A percentile compares a stretch with the other conserved stretches of the same genome.
Conservation (phyloP, 1,139 yeast species). For the Magnusiomyces tetraspermus region DNA sequence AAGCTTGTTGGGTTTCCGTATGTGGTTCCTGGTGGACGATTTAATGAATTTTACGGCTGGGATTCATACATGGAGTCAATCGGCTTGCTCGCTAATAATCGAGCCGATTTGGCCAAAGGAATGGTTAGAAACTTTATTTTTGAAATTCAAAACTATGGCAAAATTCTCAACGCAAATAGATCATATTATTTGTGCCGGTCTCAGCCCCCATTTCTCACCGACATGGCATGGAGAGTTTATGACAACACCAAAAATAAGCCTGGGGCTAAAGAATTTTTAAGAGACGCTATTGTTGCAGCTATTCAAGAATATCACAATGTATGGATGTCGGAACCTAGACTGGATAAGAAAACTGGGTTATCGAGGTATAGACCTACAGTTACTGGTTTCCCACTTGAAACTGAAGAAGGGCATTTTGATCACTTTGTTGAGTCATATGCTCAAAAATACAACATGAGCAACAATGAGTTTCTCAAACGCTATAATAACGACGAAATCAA, state of each 20-base stretch:
- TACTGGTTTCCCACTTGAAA: slow-evolving; percentile 89
- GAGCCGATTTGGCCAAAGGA: slow-evolving; percentile 66
- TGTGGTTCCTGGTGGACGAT: slow-evolving; percentile 95
- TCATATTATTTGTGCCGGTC: slow-evolving; percentile 86
- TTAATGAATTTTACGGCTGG: slow-evolving; percentile 97
- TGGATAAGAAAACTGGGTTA: slow-evolving; percentile 66
- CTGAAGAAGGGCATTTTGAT: slow-evolving; percentile 83
- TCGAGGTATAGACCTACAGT: slow-evolving; percentile 92
- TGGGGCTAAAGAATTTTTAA: slow-evolving; percentile 49
- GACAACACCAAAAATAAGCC: slow-evolving; percentile 40
- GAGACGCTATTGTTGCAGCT: slow-evolving; percentile 63
- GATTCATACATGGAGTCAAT: slow-evolving; percentile 90
- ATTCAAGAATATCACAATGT: slow-evolving; percentile 76
- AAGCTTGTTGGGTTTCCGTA: slow-evolving; percentile 64
- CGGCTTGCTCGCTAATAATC: slow-evolving; percentile 65
- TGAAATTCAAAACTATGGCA: slow-evolving; percentile 85
- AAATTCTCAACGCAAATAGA: slow-evolving; percentile 88
- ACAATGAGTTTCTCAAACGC: slow-evolving; percentile 59
- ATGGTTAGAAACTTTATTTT: slow-evolving; percentile 90
- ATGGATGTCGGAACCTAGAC: slow-evolving; percentile 70
- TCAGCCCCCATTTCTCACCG: slow-evolving; percentile 97
- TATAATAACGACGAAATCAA: slow-evolving; percentile 58
- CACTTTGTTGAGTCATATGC: slow-evolving; percentile 63
- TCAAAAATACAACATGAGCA: slow-evolving; percentile 48
- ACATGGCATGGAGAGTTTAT: slow-evolving; percentile 72